Evolutionary conservation across 2,329 filamentous ascomycete genomes (phyloP).

Genomic region (Orbilia blumenaviensis): DNA sequence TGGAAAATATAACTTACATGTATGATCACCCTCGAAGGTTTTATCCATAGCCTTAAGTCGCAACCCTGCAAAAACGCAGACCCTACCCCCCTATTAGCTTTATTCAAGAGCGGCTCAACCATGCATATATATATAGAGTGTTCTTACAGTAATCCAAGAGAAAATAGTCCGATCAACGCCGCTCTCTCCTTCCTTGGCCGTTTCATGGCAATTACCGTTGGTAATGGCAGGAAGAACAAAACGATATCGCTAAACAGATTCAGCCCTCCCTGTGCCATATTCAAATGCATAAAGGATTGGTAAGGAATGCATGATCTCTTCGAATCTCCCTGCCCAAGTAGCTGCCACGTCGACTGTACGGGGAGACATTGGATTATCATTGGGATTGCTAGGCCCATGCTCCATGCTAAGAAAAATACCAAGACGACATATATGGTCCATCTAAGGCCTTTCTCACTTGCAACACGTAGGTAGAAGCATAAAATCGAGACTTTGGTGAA

Average conservation of each 20-base stretch:
- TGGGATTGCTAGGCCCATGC: slow-evolving; percentile 37
- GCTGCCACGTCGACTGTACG: slow-evolving; percentile 24
- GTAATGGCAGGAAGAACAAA: slow-evolving; percentile 41
- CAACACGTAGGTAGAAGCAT: slow-evolving; percentile 47
- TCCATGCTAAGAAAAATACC: slow-evolving; percentile 42
- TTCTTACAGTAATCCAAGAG: slow-evolving; percentile 40
- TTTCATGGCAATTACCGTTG: slow-evolving; percentile 32
- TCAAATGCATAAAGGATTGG: slow-evolving; percentile 26
- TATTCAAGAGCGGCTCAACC: no score
- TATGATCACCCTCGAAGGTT: slow-evolving; percentile 43
- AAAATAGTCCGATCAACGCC: slow-evolving; percentile 26
- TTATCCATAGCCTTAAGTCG: slow-evolving; percentile 39
- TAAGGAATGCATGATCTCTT: slow-evolving; percentile 31
- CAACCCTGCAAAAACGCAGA: slow-evolving; percentile 44
- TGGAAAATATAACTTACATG: slow-evolving; percentile 13
- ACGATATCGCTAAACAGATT: slow-evolving; percentile 46
- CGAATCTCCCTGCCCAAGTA: not conserved
- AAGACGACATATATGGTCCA: slow-evolving; percentile 37
- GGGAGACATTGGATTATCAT: slow-evolving; percentile 40
- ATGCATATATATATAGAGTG: not conserved
- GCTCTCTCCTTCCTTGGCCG: slow-evolving; percentile 41
- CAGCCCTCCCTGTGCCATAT: slow-evolving; percentile 41
- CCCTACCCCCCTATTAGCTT: slow-evolving; percentile 10
- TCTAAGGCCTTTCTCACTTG: slow-evolving; percentile 28
- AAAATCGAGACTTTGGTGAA: slow-evolving; percentile 50